Conservation (phyloP, 2,329 filamentous ascomycete species). For the Cryphonectria parasitica region DNA sequence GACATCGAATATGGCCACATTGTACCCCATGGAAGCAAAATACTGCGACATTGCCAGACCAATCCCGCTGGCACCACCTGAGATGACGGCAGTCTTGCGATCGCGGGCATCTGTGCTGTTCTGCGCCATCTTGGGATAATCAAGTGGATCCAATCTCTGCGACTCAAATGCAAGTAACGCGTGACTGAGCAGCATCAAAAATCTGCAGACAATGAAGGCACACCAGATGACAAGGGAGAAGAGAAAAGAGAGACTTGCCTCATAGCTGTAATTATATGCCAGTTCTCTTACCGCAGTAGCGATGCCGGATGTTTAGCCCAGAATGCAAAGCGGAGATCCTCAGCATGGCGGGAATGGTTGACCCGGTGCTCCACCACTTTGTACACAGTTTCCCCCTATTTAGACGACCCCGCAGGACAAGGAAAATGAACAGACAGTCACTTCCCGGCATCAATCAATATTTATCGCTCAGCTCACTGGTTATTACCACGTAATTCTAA, state of each 20-base stretch:
- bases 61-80: conserved; percentile 43
- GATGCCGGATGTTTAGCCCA: background rate
- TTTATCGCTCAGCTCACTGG: background rate
- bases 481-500: background rate
- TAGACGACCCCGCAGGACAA: conserved; percentile 8
- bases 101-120: background rate
- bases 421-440: background rate
- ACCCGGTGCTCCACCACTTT: conserved; percentile 19
- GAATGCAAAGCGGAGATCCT: background rate
- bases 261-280: background rate
- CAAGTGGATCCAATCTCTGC: background rate
- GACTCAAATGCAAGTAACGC: background rate
- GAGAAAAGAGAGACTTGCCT: too few species aligned
- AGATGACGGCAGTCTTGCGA: conserved; percentile 38
- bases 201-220: too few species aligned
- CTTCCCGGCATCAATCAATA: background rate
- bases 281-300: background rate
- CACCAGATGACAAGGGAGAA: too few species aligned
- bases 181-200: background rate
- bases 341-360: conserved; percentile 13
- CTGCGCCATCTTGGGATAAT: background rate
- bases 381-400: background rate
- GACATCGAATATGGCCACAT: conserved; percentile 42
- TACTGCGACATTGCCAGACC: conserved; percentile 40
- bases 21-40: conserved; percentile 40